A percentile compares a stretch with the other conserved stretches of the same genome.
Conservation (phyloP, 202 grass and related monocot species). For the Panicum virgatum region DNA sequence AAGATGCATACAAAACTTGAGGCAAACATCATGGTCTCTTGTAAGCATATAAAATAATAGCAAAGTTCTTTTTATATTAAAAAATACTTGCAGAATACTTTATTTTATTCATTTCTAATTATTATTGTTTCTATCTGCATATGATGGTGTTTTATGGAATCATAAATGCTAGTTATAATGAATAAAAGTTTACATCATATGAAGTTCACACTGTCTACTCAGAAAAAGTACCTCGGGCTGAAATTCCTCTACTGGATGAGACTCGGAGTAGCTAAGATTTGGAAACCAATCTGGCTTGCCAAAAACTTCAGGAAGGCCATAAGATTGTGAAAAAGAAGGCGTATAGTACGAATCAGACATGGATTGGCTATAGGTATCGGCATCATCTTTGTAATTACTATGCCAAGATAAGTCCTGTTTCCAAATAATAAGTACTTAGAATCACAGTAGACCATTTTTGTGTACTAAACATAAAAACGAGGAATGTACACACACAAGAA, state of each 20-base stretch:
- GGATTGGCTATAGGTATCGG: constrained; percentile 3
- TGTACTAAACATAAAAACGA: neutral
- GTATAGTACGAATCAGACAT: constrained; percentile 22
- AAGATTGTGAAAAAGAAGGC: constrained; percentile 23
- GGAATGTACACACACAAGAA: neutral
- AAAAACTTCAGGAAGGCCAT: constrained; percentile 13
- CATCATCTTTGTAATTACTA: constrained; percentile 24
- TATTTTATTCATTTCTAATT: neutral
- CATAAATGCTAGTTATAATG: neutral
- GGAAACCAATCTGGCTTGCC: constrained; percentile 14
- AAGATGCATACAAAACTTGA: neutral
- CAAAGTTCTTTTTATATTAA: neutral
- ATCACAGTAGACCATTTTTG: neutral
- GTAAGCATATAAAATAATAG: neutral
- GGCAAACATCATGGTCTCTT: neutral
- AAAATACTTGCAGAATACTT: neutral
- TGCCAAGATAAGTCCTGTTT: constrained; percentile 19
- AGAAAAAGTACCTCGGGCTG: constrained; percentile 33
- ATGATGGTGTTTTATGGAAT: neutral
- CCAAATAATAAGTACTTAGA: constrained; percentile 22
- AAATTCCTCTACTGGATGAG: constrained; percentile 35
- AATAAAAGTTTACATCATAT: neutral
- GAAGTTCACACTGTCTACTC: neutral
- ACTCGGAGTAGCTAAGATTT: constrained; percentile 30
- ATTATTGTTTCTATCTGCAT: neutral